Base-by-base conservation (phyloP, 345 rosid species). In the Orychophragmus violaceus region DNA sequence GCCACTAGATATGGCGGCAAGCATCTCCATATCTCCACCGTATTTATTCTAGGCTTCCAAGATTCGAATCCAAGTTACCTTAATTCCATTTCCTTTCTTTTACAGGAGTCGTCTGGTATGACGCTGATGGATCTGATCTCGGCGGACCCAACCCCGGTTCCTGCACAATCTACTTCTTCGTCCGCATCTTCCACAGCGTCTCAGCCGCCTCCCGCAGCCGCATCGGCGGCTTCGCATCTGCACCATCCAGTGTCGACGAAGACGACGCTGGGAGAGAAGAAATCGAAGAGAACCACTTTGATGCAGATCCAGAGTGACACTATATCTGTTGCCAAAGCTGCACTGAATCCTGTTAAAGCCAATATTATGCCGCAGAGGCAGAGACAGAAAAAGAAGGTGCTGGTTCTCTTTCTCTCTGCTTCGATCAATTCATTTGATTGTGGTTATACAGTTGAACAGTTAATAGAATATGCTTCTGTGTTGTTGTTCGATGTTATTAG, bases 71-170 rank as follows among this genome's bases (percentile, higher is more conserved):
- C 54, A 41, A 18, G 6, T 66, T 18, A 64, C 21, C 59, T 49
- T 22, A 12, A 6, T 28, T 23, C 24, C 27, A 62, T 71, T 59
- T 37, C 14, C 25, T 19, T 1, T 6, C 22, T 22, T 30, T 58
- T 6, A 28, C 69, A 90, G 97, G 97, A 94, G 33, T 84, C 96
- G 6, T 81, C 96, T 54, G 97, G 97, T 64, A 87, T 74, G 18
- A 90, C 99, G 59, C 83, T 94, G 66, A 94, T 94, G 99, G 99
- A 94, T 90, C 91, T 90, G 81, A 94, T 94, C 48, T 82, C 97
- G 69, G 90, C 97, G 18, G 99, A 94, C 70, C 96, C 99, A 22
- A 29, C 83, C 3, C 75, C 83, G 1, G 46, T 73, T 21, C 79
- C 82, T 32, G 66, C 87, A 19, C 30, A 87, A 42, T 45, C 82